A percentile compares a stretch with the other conserved stretches of the same genome.
Conservation (phyloP, 148 eudicot genomes). For the Rhododendron williamsianum region DNA sequence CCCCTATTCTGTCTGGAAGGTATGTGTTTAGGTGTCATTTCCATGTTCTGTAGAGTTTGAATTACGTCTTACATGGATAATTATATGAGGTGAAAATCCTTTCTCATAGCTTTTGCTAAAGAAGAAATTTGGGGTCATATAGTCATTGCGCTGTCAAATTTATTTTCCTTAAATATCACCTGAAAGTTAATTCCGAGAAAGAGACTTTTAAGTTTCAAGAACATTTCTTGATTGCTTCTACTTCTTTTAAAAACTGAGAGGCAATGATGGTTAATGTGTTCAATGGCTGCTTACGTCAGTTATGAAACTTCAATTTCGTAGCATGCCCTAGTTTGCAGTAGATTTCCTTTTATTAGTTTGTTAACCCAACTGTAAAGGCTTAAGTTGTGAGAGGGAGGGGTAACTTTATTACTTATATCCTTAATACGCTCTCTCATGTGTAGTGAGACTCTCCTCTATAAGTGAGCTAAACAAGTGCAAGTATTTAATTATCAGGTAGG, state of each 20-base stretch:
- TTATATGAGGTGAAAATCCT: background rate
- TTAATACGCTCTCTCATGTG: background rate
- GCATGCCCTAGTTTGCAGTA: background rate
- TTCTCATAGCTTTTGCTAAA: background rate
- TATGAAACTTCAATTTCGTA: background rate
- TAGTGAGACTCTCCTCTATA: background rate
- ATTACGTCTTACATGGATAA: background rate
- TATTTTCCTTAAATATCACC: background rate
- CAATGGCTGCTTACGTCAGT: background rate
- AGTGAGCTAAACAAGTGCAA: background rate
- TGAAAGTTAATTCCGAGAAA: background rate
- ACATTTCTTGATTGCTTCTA: background rate
- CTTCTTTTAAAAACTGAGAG: background rate
- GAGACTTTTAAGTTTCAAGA: background rate
- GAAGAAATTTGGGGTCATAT: background rate
- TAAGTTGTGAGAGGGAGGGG: background rate
- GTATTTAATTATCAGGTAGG: background rate
- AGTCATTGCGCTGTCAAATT: background rate
- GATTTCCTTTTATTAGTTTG: background rate
- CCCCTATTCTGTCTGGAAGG: constrained; percentile 90
- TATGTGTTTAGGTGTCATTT: constrained; percentile 8
- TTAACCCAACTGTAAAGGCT: background rate
- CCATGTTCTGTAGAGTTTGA: background rate
- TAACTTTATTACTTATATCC: background rate
- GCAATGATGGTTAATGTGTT: constrained; percentile 1